phyloP scores from a whole-genome alignment of 495 filamentous ascomycete genomes.

The Penicillium verhagenii region DNA sequence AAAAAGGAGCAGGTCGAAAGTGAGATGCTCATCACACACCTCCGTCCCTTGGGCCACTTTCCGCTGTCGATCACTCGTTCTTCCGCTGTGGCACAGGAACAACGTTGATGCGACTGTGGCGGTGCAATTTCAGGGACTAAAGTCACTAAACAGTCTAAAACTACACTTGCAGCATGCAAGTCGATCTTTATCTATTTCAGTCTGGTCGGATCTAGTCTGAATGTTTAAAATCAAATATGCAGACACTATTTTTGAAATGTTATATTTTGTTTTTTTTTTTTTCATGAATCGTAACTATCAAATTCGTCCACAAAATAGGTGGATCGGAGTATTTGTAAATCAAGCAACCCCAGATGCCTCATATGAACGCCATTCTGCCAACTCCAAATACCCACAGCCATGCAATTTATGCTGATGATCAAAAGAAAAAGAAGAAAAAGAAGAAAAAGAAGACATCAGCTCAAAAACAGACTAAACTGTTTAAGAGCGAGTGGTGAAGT shows the following conservation, averaged over 20 bases:
- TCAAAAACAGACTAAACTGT: not conserved
- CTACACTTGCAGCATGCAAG: not conserved
- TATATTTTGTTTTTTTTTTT: not conserved
- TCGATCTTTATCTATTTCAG: not conserved
- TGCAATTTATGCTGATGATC: slow-evolving; percentile 9
- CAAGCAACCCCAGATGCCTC: not conserved
- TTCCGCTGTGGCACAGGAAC: slow-evolving; percentile 34
- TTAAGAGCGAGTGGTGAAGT: slow-evolving; percentile 66
- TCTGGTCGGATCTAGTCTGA: not conserved
- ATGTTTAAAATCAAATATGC: no score
- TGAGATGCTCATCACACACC: slow-evolving; percentile 15
- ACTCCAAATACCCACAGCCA: not conserved
- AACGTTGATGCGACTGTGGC: slow-evolving; percentile 40
- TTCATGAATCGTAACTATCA: not conserved
- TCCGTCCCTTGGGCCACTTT: slow-evolving; percentile 32
- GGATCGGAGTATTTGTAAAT: not conserved
- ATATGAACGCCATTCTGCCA: slow-evolving; percentile 11
- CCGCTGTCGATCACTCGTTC: slow-evolving; percentile 34
- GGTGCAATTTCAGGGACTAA: slow-evolving; percentile 19
- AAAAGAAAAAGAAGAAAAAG: slow-evolving; percentile 6
- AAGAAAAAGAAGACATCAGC: slow-evolving; percentile 7
- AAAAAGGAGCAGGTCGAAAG: slow-evolving; percentile 6
- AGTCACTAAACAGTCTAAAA: not conserved
- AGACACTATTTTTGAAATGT: not conserved
- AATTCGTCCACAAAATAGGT: not conserved